A percentile compares a stretch with the other conserved stretches of the same genome.
These are phyloP conservation scores for Paecilomyces fulvus DNA, from an alignment of 2,329 filamentous ascomycete genomes.

Conservation along the genomic window DNA sequence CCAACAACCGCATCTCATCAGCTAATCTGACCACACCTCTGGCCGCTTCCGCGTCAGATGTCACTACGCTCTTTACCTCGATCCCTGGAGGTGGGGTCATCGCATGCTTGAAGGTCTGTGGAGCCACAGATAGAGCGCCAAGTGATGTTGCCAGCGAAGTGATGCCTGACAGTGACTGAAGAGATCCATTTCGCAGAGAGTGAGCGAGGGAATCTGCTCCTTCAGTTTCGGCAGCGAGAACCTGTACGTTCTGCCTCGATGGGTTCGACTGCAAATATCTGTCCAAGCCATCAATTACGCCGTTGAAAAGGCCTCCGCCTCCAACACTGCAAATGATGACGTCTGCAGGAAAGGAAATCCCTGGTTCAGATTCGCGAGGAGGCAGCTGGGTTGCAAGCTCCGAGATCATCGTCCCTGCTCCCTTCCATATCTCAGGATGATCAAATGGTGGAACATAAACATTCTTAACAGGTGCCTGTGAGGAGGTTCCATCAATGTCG, in stretches of 20 bases:
- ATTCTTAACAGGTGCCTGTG: conserved; percentile 11
- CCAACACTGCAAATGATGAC: conserved; percentile 70
- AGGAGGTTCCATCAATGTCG: conserved; percentile 3
- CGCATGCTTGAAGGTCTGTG: conserved; percentile 56
- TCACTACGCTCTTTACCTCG: conserved; percentile 50
- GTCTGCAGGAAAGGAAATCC: conserved; percentile 42
- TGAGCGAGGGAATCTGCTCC: conserved; percentile 61
- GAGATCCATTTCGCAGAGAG: conserved; percentile 44
- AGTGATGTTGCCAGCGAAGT: conserved; percentile 65
- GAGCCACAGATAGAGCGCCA: conserved; percentile 58
- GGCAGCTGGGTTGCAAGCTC: conserved; percentile 30
- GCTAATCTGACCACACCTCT: conserved; percentile 64
- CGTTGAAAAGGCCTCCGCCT: conserved; percentile 68
- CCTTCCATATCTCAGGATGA: conserved; percentile 28
- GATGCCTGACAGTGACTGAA: conserved; percentile 57
- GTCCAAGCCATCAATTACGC: conserved; percentile 57
- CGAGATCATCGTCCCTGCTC: conserved; percentile 24
- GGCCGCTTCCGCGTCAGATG: conserved; percentile 68
- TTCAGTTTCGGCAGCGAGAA: conserved; percentile 64
- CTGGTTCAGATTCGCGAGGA: conserved; percentile 2
- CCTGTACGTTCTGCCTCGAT: conserved; percentile 17
- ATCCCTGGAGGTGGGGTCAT: conserved; percentile 27
- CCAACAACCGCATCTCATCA: conserved; percentile 68
- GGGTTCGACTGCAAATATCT: conserved; percentile 14
- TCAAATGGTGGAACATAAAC: conserved; percentile 32